These are phyloP conservation scores for Ascochyta rabiei DNA, from an alignment of 2,329 filamentous ascomycete genomes.

Conservation along the genomic window DNA sequence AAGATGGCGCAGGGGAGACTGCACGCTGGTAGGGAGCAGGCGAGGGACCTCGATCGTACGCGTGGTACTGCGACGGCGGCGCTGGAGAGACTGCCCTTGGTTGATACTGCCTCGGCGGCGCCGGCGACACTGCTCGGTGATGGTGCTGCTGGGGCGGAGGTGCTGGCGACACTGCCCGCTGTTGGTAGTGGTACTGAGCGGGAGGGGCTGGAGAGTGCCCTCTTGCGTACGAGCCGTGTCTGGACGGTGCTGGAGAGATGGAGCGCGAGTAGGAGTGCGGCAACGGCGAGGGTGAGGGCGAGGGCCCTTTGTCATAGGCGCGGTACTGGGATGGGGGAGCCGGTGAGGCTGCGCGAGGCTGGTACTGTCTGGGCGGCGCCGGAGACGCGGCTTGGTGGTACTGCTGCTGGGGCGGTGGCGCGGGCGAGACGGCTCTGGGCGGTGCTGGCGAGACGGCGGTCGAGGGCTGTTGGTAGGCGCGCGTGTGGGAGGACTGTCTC, in stretches of 20 bases:
- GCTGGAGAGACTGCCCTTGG: constrained; percentile 37
- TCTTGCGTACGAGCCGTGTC: constrained; percentile 9
- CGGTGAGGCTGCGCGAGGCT: constrained; percentile 36
- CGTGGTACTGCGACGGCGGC: constrained; percentile 32
- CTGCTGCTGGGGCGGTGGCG: constrained; percentile 20
- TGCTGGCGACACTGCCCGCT: constrained; percentile 36
- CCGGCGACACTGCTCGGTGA: constrained; percentile 30
- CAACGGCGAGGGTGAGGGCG: not conserved
- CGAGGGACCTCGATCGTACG: constrained; percentile 33
- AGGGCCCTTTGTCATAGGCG: constrained; percentile 29
- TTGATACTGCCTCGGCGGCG: constrained; percentile 31
- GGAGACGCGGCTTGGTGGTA: constrained; percentile 32
- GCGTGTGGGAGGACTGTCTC: constrained; percentile 1
- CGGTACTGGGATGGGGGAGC: constrained; percentile 35
- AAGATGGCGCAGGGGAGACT: constrained; percentile 37
- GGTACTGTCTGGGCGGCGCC: constrained; percentile 29
- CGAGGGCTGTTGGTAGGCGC: constrained; percentile 26
- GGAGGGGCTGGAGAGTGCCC: constrained; percentile 36
- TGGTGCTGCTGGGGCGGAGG: constrained; percentile 30
- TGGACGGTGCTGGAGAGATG: constrained; percentile 31
- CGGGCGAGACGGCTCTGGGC: constrained; percentile 27
- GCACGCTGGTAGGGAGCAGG: constrained; percentile 41
- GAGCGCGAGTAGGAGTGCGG: constrained; percentile 4
- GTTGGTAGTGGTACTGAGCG: constrained; percentile 25
- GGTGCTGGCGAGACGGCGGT: constrained; percentile 38